Base-by-base conservation (phyloP, 108 stramenopile species). In the Parmales sp. region DNA sequence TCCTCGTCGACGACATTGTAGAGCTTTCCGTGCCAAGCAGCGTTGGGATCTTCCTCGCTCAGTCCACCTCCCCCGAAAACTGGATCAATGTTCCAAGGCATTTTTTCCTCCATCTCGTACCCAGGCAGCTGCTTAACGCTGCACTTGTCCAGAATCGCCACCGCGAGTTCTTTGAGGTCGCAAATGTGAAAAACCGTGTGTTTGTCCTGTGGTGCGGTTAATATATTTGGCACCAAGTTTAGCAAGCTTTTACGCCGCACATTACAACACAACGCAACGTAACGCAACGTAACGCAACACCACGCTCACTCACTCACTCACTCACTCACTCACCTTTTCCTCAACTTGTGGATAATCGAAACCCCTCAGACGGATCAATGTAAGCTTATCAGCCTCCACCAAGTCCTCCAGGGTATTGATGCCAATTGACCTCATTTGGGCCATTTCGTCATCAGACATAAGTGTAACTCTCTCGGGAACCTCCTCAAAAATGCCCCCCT, bases 401-500 rank as follows among this genome's bases (percentile, higher is more conserved):
- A 82, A 69, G 51, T 82, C 81, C 13, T 46, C 25, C 36, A 82
- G 63, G 29, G 81, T 77, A 13, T 49, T 77, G n/a, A 82, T 67
- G 16, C 78, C 76, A 20, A 38, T 46, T 31, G 39, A 11, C 65
- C 54, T 66, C 72, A 79, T 50, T 18, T 71, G 29, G 0, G 36
- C 38, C 3, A 78, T 23, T 65, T 79, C 78, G 1, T 38, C 13
- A 28, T 48, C 48, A 25, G 54, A 60, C 28, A 60, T 13, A n/a
- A n/a, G n/a, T n/a, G n/a, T n/a, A n/a, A n/a, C n/a, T n/a, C n/a
- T n/a, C n/a, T n/a, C n/a, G n/a, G n/a, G n/a, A n/a, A n/a, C n/a
- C n/a, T n/a, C n/a, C n/a, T n/a, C n/a, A n/a, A n/a, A n/a, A n/a
- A n/a, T n/a, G n/a, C n/a, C n/a, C n/a, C n/a, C n/a, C n/a, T n/a